These are phyloP conservation scores for Lachancea dasiensis DNA, from an alignment of 805 yeast species.

Conservation along the genomic window DNA sequence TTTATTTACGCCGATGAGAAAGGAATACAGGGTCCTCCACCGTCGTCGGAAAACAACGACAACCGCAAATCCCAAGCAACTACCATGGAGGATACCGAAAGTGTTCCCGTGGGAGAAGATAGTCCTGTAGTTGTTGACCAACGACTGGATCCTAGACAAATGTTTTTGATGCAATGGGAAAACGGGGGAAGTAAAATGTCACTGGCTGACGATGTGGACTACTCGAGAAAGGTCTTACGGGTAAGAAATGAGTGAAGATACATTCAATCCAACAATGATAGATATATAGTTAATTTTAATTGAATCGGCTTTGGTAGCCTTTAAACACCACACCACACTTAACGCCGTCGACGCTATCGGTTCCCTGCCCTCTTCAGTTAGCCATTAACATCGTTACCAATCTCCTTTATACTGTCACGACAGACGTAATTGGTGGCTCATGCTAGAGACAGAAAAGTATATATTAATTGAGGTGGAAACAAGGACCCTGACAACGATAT, in stretches of 20 bases:
- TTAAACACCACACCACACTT: no score
- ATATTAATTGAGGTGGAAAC: no score
- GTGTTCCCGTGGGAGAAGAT: slow-evolving; percentile 4
- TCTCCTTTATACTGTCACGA: neutral
- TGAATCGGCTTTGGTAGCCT: no score
- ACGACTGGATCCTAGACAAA: slow-evolving; percentile 31
- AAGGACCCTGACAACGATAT: slow-evolving; percentile 5
- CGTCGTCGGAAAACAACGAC: slow-evolving; percentile 4
- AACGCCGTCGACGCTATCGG: no score
- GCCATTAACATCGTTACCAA: no score
- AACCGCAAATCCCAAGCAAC: slow-evolving; percentile 4
- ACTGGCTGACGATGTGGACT: slow-evolving; percentile 44
- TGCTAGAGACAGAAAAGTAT: neutral
- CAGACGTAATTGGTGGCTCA: neutral
- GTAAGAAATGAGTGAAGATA: slow-evolving; percentile 33
- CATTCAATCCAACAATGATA: neutral
- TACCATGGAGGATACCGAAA: neutral
- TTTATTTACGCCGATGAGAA: slow-evolving; percentile 22
- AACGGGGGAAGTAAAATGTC: slow-evolving; percentile 24
- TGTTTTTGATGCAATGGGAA: slow-evolving; percentile 19
- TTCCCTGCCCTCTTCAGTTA: no score
- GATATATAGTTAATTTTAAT: neutral
- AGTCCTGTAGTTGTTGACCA: slow-evolving; percentile 35
- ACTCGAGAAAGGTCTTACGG: slow-evolving; percentile 42
- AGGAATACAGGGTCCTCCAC: slow-evolving; percentile 14